A percentile compares a stretch with the other conserved stretches of the same genome.
Evolutionary conservation across 108 stramenopile genomes (phyloP).

Genomic region (Conticribra guillardii): DNA sequence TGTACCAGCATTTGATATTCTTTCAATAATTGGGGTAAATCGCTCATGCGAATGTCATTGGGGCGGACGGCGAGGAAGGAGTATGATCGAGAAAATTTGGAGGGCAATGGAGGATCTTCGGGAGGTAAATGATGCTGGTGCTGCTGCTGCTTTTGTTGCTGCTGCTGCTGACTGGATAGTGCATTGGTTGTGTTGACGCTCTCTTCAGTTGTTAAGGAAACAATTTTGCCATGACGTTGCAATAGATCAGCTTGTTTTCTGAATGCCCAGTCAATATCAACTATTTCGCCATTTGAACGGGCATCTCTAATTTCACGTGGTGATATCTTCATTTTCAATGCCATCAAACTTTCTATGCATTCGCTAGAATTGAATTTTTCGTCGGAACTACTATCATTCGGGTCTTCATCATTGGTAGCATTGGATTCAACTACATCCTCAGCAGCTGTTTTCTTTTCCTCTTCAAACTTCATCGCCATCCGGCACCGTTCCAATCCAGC

Average conservation of each 20-base stretch:
- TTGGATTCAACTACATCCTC: conserved; percentile 1
- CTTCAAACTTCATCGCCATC: conserved; percentile 12
- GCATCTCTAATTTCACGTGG: conserved; percentile 67
- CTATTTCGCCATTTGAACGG: conserved; percentile 58
- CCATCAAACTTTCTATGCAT: neutral
- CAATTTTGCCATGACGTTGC: conserved; percentile 41
- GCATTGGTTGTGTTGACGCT: neutral
- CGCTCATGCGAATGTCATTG: conserved; percentile 70
- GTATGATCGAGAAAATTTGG: conserved; percentile 68
- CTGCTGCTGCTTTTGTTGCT: neutral
- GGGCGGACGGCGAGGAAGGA: conserved; percentile 65
- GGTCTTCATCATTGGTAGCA: conserved; percentile 2
- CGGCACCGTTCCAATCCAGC: conserved; percentile 60
- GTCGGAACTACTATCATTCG: too few relatives aligned
- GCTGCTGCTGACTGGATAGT: neutral
- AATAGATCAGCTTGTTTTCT: conserved; percentile 31
- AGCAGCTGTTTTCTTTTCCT: neutral
- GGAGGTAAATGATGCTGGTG: conserved; percentile 21
- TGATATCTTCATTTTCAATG: conserved; percentile 35
- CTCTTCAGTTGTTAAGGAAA: conserved; percentile 9
- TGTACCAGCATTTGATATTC: conserved; percentile 84
- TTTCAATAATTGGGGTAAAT: conserved; percentile 67
- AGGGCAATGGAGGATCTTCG: conserved; percentile 39
- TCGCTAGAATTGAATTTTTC: neutral
- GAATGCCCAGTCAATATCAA: conserved; percentile 77